Conservation (phyloP, 2,329 filamentous ascomycete species). For the Monosporascus sp. region DNA sequence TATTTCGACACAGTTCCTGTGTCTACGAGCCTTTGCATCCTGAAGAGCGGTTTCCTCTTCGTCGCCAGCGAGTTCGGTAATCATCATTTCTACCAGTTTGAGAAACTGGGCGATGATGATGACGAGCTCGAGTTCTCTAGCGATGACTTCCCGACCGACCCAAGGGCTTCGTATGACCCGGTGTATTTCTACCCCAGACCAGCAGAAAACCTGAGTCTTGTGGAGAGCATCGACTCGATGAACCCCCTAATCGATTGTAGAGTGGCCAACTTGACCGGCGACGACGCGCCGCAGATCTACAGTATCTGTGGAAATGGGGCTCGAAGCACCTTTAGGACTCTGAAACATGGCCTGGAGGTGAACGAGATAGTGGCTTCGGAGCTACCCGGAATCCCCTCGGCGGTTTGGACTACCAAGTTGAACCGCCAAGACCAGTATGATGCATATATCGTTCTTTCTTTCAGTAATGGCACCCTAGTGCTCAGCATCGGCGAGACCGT, state of each 20-base stretch:
- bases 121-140: constrained; percentile 83
- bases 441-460: constrained; percentile 92
- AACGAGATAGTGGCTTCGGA: constrained; percentile 95
- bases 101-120: constrained; percentile 93
- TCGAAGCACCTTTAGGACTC: constrained; percentile 81
- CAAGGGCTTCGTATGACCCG: constrained; percentile 65
- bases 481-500: constrained; percentile 95
- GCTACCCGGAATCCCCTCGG: constrained; percentile 78
- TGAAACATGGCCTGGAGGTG: constrained; percentile 90
- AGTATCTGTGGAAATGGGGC: constrained; percentile 84
- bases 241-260: constrained; percentile 90
- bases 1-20: constrained; percentile 96
- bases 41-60: constrained; percentile 94
- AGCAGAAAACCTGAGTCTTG: constrained; percentile 75
- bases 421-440: constrained; percentile 78
- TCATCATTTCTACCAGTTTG: constrained; percentile 93
- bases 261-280: constrained; percentile 81
- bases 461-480: constrained; percentile 83
- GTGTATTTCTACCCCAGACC: constrained; percentile 80
- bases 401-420: constrained; percentile 93
- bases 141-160: constrained; percentile 74
- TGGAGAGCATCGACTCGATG: constrained; percentile 81
- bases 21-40: constrained; percentile 79
- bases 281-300: constrained; percentile 96
- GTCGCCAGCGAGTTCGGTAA: constrained; percentile 90